Conservation (phyloP, 2,329 filamentous ascomycete genomes). For the Cercospora canescens region DNA sequence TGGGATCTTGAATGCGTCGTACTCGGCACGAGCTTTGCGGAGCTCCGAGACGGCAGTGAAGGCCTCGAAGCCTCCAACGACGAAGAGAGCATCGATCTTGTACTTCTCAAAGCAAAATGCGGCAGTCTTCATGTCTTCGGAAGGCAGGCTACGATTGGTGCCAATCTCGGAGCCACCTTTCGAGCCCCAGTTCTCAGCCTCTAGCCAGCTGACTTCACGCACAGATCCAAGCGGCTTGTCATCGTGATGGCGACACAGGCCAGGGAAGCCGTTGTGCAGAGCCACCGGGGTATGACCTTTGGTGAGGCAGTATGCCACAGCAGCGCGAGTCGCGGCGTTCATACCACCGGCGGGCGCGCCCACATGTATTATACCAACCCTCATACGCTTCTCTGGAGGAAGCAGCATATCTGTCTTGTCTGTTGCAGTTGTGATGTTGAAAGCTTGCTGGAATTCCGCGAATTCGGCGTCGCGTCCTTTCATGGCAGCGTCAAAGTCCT, state of each 20-base stretch:
- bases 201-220: constrained; percentile 84
- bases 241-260: constrained; percentile 84
- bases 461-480: constrained; percentile 88
- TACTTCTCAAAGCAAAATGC: constrained; percentile 82
- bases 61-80: constrained; percentile 90
- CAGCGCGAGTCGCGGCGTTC: constrained; percentile 93
- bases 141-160: constrained; percentile 90
- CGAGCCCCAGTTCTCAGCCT: constrained; percentile 93
- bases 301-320: constrained; percentile 87
- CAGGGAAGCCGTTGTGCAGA: constrained; percentile 96
- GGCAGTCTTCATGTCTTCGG: constrained; percentile 80
- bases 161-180: constrained; percentile 97
- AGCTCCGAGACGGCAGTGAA: constrained; percentile 91
- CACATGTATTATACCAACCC: constrained; percentile 93
- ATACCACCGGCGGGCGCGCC: constrained; percentile 96
- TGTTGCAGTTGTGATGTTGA: constrained; percentile 85
- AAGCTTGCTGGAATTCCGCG: constrained; percentile 85
- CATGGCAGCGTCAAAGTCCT: constrained; percentile 89
- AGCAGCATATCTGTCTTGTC: constrained; percentile 69
- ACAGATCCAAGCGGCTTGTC: constrained; percentile 82
- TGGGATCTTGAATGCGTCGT: constrained; percentile 86
- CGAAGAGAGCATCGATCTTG: constrained; percentile 86
- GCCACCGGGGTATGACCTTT: constrained; percentile 91
- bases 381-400: constrained; percentile 78
- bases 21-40: constrained; percentile 74